Percentiles rank a stretch among this genome's conserved stretches.
phyloP scores from a whole-genome alignment of 2,329 filamentous ascomycete species.

The Fusarium cyanostomum region DNA sequence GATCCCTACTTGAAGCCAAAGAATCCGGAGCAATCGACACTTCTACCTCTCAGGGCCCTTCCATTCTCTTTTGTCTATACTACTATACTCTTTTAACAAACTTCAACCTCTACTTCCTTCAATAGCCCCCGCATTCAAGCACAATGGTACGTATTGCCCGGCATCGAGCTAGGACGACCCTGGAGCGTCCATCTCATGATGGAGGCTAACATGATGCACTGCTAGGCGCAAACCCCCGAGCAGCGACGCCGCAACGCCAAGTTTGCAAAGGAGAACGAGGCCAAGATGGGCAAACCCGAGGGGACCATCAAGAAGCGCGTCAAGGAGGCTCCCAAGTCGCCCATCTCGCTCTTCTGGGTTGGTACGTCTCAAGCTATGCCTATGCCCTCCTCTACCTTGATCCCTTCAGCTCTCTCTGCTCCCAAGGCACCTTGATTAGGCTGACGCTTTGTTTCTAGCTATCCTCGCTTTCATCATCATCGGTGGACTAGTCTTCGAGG shows the following conservation, averaged over 20 bases:
- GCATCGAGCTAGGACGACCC: background rate
- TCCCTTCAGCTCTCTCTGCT: too few relatives aligned
- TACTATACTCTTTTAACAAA: background rate
- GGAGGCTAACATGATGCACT: conserved; percentile 25
- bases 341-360: conserved; percentile 72
- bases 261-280: conserved; percentile 77
- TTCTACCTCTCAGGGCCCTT: background rate
- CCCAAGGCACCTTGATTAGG: background rate
- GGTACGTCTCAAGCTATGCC: conserved; percentile 55
- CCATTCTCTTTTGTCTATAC: conserved; percentile 8
- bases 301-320: conserved; percentile 68
- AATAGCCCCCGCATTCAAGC: background rate
- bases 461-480: conserved; percentile 69
- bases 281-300: conserved; percentile 79
- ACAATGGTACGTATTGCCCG: conserved; percentile 26
- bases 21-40: conserved; percentile 2
- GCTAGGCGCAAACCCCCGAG: conserved; percentile 82
- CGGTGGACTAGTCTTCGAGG: conserved; percentile 68
- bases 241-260: conserved; percentile 84
- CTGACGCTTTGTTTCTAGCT: conserved; percentile 47
- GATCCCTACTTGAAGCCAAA: conserved; percentile 31
- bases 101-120: background rate
- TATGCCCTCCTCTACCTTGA: background rate
- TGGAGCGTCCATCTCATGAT: conserved; percentile 31
- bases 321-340: conserved; percentile 66